These are phyloP conservation scores for Boletellus sp. DNA, from an alignment of 768 basidiomycete genomes.

Conservation along the genomic window DNA sequence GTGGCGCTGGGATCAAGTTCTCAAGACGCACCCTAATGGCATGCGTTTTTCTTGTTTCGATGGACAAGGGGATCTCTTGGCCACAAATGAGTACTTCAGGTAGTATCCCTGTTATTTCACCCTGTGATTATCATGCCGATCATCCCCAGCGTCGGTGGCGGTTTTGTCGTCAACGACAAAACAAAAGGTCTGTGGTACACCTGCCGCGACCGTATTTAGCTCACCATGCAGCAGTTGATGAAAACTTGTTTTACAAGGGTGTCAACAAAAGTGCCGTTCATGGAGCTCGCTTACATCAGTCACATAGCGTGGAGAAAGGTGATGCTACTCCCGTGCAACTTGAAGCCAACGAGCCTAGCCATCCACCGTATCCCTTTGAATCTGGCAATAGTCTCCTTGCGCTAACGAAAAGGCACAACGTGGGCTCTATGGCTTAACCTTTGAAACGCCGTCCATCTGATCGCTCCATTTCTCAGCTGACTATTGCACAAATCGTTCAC, in stretches of 20 bases:
- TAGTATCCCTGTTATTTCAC: slow-evolving; percentile 10
- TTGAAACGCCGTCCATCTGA: slow-evolving; percentile 6
- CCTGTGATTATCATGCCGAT: neutral
- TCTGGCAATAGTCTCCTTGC: slow-evolving; percentile 73
- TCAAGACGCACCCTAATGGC: slow-evolving; percentile 87
- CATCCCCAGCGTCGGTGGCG: slow-evolving; percentile 70
- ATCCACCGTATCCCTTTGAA: slow-evolving; percentile 81
- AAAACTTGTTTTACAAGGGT: slow-evolving; percentile 93
- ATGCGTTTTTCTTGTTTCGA: slow-evolving; percentile 89
- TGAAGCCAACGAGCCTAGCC: slow-evolving; percentile 34
- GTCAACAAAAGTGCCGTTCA: slow-evolving; percentile 82
- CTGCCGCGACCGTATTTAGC: neutral
- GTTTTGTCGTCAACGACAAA: slow-evolving; percentile 93
- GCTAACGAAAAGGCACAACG: slow-evolving; percentile 77
- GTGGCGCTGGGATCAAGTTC: slow-evolving; percentile 87
- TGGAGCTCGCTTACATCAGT: slow-evolving; percentile 71
- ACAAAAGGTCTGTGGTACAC: slow-evolving; percentile 60
- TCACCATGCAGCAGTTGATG: slow-evolving; percentile 55
- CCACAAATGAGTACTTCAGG: slow-evolving; percentile 94
- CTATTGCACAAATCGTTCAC: slow-evolving; percentile 90
- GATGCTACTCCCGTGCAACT: slow-evolving; percentile 10
- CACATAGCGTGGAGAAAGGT: slow-evolving; percentile 39
- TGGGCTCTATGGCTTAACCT: slow-evolving; percentile 35
- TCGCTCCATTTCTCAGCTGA: slow-evolving; percentile 51
- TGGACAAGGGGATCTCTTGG: slow-evolving; percentile 77